Conservation (phyloP, 306 rosid genomes). For the Benincasa hispida region DNA sequence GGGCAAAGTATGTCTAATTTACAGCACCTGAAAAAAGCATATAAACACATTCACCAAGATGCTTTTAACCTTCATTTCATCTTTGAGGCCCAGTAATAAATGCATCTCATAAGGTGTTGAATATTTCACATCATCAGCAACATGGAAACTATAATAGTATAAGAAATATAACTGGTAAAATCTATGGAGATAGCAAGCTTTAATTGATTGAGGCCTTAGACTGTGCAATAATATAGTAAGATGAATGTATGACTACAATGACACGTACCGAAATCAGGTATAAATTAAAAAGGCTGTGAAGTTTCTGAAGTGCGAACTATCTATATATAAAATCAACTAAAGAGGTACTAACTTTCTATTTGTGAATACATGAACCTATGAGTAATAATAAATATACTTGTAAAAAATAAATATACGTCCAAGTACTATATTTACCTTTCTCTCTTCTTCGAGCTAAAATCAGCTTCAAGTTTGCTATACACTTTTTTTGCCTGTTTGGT, state of each 20-base stretch:
- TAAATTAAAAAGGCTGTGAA: background rate
- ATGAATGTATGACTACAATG: background rate
- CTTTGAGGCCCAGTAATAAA: background rate
- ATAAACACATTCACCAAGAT: background rate
- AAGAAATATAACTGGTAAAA: background rate
- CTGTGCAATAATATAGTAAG: background rate
- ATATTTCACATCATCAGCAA: background rate
- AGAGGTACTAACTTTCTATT: background rate
- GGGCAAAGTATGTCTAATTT: conserved; percentile 70
- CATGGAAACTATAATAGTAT: background rate
- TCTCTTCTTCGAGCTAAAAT: conserved; percentile 84
- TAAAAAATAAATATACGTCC: background rate
- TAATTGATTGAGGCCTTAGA: background rate
- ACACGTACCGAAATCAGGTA: background rate
- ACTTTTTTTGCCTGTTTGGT: conserved; percentile 78
- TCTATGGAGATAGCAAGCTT: background rate
- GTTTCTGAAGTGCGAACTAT: background rate
- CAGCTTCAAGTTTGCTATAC: conserved; percentile 88
- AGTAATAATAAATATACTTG: background rate
- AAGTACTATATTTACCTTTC: conserved; percentile 55
- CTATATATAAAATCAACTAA: background rate
- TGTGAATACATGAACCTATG: background rate
- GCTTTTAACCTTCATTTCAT: background rate
- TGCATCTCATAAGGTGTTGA: background rate
- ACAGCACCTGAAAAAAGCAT: conserved; percentile 67